phyloP scores from a whole-genome alignment of 2,329 filamentous ascomycete genomes.

The Aspergillus sp. region DNA sequence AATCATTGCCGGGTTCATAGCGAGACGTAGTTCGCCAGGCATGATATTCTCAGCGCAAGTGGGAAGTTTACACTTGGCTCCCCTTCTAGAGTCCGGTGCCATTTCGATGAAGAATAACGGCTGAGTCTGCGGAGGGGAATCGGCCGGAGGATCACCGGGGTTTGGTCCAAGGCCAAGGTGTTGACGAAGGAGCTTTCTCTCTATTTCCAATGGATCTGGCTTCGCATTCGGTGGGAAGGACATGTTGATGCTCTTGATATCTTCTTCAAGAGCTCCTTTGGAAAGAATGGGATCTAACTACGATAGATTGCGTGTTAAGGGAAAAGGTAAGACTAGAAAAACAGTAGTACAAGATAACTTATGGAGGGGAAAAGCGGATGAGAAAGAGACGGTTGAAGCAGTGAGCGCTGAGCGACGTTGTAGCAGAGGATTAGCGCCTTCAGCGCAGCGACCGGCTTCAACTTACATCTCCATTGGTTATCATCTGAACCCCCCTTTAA shows the following conservation, averaged over 20 bases:
- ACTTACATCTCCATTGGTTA: too few relatives aligned
- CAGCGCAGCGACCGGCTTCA: too few relatives aligned
- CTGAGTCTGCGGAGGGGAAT: not conserved
- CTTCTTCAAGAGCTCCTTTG: not conserved
- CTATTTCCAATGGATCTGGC: not conserved
- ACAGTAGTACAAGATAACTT: too few relatives aligned
- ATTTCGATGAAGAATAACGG: slow-evolving; percentile 3
- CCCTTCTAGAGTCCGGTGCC: not conserved
- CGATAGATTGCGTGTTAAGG: not conserved
- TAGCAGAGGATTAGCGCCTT: not conserved
- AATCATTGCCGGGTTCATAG: not conserved
- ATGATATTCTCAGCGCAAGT: not conserved
- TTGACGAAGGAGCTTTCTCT: slow-evolving; percentile 1
- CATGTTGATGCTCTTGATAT: not conserved
- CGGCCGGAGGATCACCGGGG: not conserved
- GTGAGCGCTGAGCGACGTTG: not conserved
- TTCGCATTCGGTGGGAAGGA: not conserved
- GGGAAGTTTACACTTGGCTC: slow-evolving; percentile 1
- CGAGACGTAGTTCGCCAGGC: slow-evolving; percentile 1
- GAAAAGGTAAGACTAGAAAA: not conserved
- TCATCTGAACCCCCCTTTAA: too few relatives aligned
- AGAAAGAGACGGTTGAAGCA: not conserved
- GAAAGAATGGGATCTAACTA: not conserved
- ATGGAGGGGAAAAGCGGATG: not conserved
- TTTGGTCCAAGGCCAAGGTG: slow-evolving; percentile 1